These are phyloP conservation scores for Cercospora berteroae DNA, from an alignment of 2,329 filamentous ascomycete species.

Conservation along the genomic window DNA sequence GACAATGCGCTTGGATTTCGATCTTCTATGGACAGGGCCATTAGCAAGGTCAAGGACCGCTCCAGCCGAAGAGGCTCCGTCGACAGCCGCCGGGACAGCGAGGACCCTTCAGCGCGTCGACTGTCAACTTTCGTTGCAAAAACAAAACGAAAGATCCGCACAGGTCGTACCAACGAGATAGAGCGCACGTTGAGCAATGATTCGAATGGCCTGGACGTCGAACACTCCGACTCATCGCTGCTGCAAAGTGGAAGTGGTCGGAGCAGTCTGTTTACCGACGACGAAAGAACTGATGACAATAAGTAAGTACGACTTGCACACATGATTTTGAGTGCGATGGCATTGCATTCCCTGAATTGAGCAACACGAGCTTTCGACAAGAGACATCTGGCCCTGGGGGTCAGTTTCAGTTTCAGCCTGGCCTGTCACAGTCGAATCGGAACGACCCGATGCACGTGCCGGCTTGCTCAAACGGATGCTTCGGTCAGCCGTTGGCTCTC, in stretches of 20 bases:
- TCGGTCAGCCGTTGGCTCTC: not conserved
- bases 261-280: conserved; percentile 52
- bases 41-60: conserved; percentile 42
- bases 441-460: not conserved
- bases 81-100: conserved; percentile 43
- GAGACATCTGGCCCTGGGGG: not conserved
- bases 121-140: conserved; percentile 50
- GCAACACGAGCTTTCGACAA: not conserved
- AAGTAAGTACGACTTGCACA: conserved; percentile 31
- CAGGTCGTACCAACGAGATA: conserved; percentile 10
- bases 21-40: conserved; percentile 40
- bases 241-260: conserved; percentile 45
- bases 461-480: not conserved
- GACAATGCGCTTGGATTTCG: conserved; percentile 31
- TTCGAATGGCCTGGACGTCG: conserved; percentile 27
- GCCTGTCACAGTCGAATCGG: not conserved
- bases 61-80: conserved; percentile 37
- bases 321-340: not conserved
- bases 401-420: not conserved
- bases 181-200: conserved; percentile 39
- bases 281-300: conserved; percentile 48
- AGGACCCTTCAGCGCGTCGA: conserved; percentile 42
- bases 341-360: not conserved
- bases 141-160: conserved; percentile 32
- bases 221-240: conserved; percentile 36